Conservation (phyloP, 345 rosid genomes). For the Aquilaria yunnanensis region DNA sequence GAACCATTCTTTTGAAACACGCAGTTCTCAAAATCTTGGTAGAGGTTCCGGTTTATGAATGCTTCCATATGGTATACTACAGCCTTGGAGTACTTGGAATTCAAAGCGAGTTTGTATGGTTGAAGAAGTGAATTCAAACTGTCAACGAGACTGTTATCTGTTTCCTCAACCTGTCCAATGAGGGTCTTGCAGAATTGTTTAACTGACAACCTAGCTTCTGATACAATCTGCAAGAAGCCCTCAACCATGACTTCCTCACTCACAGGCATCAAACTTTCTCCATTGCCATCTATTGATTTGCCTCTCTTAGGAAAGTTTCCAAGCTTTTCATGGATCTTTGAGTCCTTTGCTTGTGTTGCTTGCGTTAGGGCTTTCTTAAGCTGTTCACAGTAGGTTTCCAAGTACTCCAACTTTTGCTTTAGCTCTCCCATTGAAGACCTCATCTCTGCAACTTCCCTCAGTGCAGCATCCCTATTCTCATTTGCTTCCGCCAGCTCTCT, state of each 20-base stretch:
- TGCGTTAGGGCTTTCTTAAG: constrained; percentile 74
- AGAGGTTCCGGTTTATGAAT: constrained; percentile 67
- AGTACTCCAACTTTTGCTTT: constrained; percentile 68
- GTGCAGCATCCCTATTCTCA: constrained; percentile 67
- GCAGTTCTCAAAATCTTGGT: constrained; percentile 86
- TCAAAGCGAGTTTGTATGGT: constrained; percentile 56
- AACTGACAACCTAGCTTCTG: constrained; percentile 88
- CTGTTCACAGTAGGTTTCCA: constrained; percentile 79
- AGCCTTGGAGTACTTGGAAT: constrained; percentile 59
- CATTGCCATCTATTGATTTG: constrained; percentile 28
- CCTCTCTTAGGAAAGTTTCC: constrained; percentile 30
- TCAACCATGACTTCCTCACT: constrained; percentile 87
- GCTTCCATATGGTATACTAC: constrained; percentile 79
- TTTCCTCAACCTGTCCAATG: constrained; percentile 60
- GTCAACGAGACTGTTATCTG: constrained; percentile 44
- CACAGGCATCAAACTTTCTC: constrained; percentile 56
- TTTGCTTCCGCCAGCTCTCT: constrained; percentile 73
- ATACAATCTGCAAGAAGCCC: constrained; percentile 86
- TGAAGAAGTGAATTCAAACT: constrained; percentile 59
- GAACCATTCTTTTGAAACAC: constrained; percentile 79
- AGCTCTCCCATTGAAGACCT: constrained; percentile 68
- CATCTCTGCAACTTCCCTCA: constrained; percentile 70
- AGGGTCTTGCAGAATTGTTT: constrained; percentile 90
- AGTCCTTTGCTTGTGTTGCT: constrained; percentile 40
- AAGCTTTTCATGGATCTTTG: constrained; percentile 23